phyloP scores from a whole-genome alignment of 2,329 filamentous ascomycete species.

The Colletotrichum sp. region DNA sequence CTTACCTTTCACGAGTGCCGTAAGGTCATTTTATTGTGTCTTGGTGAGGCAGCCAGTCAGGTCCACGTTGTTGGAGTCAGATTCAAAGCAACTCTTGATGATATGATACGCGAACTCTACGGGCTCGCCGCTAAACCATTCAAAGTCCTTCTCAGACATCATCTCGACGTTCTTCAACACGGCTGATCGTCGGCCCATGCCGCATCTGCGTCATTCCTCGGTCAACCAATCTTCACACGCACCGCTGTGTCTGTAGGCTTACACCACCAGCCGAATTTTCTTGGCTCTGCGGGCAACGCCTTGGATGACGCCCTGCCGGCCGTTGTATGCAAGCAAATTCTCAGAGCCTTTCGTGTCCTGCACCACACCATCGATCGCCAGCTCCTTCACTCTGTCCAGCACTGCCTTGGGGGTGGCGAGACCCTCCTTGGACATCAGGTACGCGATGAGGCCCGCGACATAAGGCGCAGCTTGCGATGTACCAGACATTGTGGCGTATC shows the following conservation, averaged over 20 bases:
- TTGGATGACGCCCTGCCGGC: conserved; percentile 23
- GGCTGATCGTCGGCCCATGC: background rate
- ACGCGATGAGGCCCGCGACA: conserved; percentile 24
- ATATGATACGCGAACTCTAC: background rate
- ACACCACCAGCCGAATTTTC: background rate
- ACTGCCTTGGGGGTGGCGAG: conserved; percentile 47
- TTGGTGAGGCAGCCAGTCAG: background rate
- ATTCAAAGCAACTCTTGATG: background rate
- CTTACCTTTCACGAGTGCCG: background rate
- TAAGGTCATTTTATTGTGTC: background rate
- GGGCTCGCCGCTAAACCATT: background rate
- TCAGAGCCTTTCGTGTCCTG: conserved; percentile 45
- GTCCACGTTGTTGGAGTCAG: background rate
- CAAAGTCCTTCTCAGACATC: background rate
- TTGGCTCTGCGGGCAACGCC: background rate
- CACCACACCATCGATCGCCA: conserved; percentile 45
- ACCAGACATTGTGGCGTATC: conserved; percentile 47
- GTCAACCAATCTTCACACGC: background rate
- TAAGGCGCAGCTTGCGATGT: conserved; percentile 37
- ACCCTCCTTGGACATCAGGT: conserved; percentile 38
- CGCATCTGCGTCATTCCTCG: background rate
- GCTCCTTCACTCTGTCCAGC: conserved; percentile 47
- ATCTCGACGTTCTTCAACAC: background rate
- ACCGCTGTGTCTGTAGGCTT: background rate
- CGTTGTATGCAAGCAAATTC: conserved; percentile 64